phyloP scores from a whole-genome alignment of 257 asterid species.

The Leonotis leonurus region DNA sequence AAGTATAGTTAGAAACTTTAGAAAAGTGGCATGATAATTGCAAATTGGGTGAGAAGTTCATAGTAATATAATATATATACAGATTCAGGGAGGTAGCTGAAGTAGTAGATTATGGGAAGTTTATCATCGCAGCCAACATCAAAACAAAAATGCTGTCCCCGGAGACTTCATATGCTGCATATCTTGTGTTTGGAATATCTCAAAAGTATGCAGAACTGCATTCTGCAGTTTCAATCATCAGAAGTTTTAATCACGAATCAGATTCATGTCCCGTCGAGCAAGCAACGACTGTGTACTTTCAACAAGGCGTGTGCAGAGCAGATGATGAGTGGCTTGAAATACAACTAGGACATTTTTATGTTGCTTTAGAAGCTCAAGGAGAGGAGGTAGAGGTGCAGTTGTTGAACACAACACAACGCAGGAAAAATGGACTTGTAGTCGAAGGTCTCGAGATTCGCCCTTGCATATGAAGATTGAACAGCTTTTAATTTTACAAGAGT shows the following conservation, averaged over 20 bases:
- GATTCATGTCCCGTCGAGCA: not conserved
- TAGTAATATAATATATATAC: too few relatives aligned
- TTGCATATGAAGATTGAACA: too few relatives aligned
- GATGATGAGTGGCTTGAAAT: slow-evolving; percentile 38
- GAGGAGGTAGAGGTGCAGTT: too few relatives aligned
- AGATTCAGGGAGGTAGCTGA: slow-evolving; percentile 22
- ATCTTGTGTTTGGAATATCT: slow-evolving; percentile 12
- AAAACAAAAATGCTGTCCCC: slow-evolving; percentile 12
- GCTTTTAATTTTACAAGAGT: too few relatives aligned
- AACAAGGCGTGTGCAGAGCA: not conserved
- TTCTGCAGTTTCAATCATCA: not conserved
- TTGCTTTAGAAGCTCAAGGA: too few relatives aligned
- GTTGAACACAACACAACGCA: too few relatives aligned
- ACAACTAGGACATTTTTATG: slow-evolving; percentile 22
- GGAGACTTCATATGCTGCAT: slow-evolving; percentile 14
- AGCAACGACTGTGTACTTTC: not conserved
- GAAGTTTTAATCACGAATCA: not conserved
- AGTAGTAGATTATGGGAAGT: not conserved
- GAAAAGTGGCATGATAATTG: too few relatives aligned
- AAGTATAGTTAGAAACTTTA: too few relatives aligned
- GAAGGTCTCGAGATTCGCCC: too few relatives aligned
- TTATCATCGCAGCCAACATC: slow-evolving; percentile 8
- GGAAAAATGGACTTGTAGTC: too few relatives aligned
- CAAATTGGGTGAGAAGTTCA: too few relatives aligned
- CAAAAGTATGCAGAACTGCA: not conserved